These are phyloP conservation scores for Cryptococcus floricola DNA, from an alignment of 1,284 basidiomycete species.

Conservation along the genomic window DNA sequence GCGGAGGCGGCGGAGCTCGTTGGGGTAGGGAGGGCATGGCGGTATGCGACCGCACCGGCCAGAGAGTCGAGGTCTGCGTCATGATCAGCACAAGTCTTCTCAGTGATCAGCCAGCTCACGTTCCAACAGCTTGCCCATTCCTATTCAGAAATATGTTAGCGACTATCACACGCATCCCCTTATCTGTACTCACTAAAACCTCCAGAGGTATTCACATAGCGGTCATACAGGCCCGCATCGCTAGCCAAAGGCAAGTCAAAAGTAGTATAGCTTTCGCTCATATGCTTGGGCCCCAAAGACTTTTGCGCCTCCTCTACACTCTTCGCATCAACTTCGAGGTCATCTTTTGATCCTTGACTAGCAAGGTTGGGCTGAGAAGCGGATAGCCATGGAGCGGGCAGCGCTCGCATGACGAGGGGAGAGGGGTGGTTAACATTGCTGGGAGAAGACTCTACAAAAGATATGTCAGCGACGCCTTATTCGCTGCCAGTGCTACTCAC, in stretches of 20 bases:
- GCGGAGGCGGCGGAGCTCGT: constrained; percentile 18
- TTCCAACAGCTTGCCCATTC: constrained; percentile 50
- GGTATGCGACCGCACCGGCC: constrained; percentile 75
- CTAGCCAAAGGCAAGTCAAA: constrained; percentile 45
- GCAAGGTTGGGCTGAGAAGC: constrained; percentile 31
- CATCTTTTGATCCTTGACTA: constrained; percentile 7
- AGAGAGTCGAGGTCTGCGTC: constrained; percentile 65
- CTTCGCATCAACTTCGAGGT: neutral
- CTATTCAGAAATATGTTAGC: constrained; percentile 12
- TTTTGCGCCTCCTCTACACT: constrained; percentile 8
- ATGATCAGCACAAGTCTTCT: neutral
- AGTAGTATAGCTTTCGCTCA: constrained; percentile 46
- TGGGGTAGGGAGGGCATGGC: constrained; percentile 60
- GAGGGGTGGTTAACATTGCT: constrained; percentile 28
- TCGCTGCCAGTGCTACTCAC: constrained; percentile 24
- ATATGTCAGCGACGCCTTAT: neutral
- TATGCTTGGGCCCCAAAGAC: constrained; percentile 37
- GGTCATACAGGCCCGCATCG: constrained; percentile 37
- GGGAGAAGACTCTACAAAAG: constrained; percentile 22
- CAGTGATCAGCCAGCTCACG: constrained; percentile 23
- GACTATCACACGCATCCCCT: neutral
- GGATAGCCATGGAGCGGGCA: constrained; percentile 40
- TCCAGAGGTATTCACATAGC: constrained; percentile 47
- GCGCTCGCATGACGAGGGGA: constrained; percentile 42
- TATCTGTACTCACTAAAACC: constrained; percentile 39